phyloP scores from a whole-genome alignment of 192 early-diverging fungal species.

The Linnemannia elongata region DNA sequence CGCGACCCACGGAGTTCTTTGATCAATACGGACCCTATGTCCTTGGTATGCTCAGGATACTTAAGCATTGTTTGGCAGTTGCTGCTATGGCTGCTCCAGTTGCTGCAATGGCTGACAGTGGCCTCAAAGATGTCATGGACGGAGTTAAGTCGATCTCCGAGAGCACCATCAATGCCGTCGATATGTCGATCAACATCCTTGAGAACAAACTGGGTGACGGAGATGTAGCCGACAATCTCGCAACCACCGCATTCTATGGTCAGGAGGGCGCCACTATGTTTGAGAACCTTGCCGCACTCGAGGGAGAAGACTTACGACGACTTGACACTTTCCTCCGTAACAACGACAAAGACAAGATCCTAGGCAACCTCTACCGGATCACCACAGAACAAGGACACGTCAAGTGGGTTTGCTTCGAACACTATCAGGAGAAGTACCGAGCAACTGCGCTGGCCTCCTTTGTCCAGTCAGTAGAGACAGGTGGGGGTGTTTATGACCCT shows the following conservation, averaged over 20 bases:
- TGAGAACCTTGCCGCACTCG: constrained; percentile 17
- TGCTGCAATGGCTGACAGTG: not conserved
- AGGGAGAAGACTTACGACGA: constrained; percentile 23
- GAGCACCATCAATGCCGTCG: not conserved
- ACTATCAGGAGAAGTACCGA: constrained; percentile 22
- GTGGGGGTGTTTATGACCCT: not conserved
- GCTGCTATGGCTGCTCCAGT: not conserved
- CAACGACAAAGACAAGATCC: constrained; percentile 24
- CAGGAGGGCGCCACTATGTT: not conserved
- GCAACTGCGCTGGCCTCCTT: constrained; percentile 9
- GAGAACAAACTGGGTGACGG: not conserved
- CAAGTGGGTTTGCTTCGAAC: constrained; percentile 45
- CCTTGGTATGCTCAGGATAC: constrained; percentile 10
- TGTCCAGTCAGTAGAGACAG: not conserved
- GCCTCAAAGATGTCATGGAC: not conserved
- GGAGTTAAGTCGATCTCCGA: not conserved
- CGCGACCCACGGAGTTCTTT: constrained; percentile 13
- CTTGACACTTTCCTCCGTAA: constrained; percentile 16
- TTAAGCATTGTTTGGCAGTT: not conserved
- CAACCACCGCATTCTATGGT: too few species aligned
- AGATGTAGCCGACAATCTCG: not conserved
- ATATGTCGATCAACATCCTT: constrained; percentile 10
- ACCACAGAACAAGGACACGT: constrained; percentile 27
- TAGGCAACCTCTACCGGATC: constrained; percentile 41
- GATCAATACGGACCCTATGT: constrained; percentile 20